Conservation (phyloP, 1,284 basidiomycete genomes). For the Phlebopus sp. region DNA sequence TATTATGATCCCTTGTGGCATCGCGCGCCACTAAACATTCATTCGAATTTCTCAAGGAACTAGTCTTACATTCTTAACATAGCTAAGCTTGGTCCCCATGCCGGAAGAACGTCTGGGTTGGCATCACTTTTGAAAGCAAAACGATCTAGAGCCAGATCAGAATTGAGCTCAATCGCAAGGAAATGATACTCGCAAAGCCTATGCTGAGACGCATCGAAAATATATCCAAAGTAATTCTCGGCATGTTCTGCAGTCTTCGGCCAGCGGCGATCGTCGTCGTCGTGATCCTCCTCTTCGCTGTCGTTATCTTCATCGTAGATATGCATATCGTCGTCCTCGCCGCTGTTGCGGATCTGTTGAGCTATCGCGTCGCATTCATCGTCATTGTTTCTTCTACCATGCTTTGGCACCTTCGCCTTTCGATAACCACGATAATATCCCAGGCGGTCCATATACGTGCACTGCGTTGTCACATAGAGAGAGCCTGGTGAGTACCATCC, state of each 20-base stretch:
- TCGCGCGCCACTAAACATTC: too few relatives aligned
- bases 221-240: constrained; percentile 36
- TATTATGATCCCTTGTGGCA: too few relatives aligned
- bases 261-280: constrained; percentile 30
- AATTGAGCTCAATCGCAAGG: background rate
- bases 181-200: constrained; percentile 25
- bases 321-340: constrained; percentile 13
- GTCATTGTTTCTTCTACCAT: background rate
- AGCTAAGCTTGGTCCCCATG: background rate
- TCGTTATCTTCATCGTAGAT: constrained; percentile 2
- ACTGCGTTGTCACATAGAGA: constrained; percentile 38
- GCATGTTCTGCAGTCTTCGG: constrained; percentile 32
- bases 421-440: constrained; percentile 34
- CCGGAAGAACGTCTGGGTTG: constrained; percentile 2
- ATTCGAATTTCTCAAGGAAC: too few relatives aligned
- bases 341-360: too few relatives aligned
- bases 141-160: background rate
- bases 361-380: too few relatives aligned
- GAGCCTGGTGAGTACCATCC: constrained; percentile 29
- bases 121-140: constrained; percentile 9
- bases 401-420: constrained; percentile 20
- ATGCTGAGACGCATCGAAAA: constrained; percentile 37
- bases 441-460: constrained; percentile 32
- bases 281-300: constrained; percentile 16
- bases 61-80: too few relatives aligned